These are phyloP conservation scores for Parafenestella ontariensis DNA, from an alignment of 2,329 filamentous ascomycete species.

Conservation along the genomic window DNA sequence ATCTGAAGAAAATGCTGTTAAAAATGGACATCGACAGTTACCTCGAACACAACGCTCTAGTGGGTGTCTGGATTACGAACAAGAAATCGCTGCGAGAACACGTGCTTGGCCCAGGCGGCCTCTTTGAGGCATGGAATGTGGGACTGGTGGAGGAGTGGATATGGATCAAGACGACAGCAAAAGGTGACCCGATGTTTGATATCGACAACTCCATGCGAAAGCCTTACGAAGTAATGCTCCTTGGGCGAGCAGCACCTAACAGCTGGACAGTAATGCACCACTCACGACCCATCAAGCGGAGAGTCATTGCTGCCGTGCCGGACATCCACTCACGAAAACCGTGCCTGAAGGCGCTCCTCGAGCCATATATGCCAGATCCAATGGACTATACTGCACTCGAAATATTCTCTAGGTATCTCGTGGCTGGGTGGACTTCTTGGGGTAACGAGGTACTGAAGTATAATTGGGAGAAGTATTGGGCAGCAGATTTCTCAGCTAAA, in stretches of 20 bases:
- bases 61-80: slow-evolving; percentile 82
- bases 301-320: slow-evolving; percentile 72
- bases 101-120: slow-evolving; percentile 61
- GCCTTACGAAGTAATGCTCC: slow-evolving; percentile 76
- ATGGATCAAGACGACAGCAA: slow-evolving; percentile 75
- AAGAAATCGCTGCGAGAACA: slow-evolving; percentile 64
- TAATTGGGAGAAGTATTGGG: slow-evolving; percentile 66
- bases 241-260: slow-evolving; percentile 57
- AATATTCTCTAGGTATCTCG: slow-evolving; percentile 77
- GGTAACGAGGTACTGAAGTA: slow-evolving; percentile 76
- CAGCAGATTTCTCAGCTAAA: background rate
- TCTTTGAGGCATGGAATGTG: slow-evolving; percentile 73
- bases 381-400: slow-evolving; percentile 68
- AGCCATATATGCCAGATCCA: slow-evolving; percentile 57
- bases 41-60: slow-evolving; percentile 53
- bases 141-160: slow-evolving; percentile 74
- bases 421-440: slow-evolving; percentile 80
- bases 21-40: slow-evolving; percentile 56
- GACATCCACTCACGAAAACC: slow-evolving; percentile 83
- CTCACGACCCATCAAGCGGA: slow-evolving; percentile 51
- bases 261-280: slow-evolving; percentile 28
- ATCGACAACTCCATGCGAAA: slow-evolving; percentile 71
- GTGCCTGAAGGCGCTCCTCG: slow-evolving; percentile 68
- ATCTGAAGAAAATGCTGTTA: slow-evolving; percentile 54
- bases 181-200: slow-evolving; percentile 69